Evolutionary conservation across 2,329 filamentous ascomycete genomes (phyloP).

Genomic region (Hypoxylon sp.): DNA sequence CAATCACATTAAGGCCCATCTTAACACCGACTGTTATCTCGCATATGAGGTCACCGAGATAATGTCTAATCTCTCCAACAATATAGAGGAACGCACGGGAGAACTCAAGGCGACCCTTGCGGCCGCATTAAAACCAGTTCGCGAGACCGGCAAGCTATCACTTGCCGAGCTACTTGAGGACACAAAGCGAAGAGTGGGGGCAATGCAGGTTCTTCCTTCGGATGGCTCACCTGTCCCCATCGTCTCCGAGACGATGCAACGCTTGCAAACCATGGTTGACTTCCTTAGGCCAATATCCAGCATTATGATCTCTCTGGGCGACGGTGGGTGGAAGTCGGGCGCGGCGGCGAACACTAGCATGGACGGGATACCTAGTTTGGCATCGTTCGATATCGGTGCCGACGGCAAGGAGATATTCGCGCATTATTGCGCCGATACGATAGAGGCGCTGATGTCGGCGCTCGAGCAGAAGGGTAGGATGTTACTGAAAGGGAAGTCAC

Average conservation of each 20-base stretch:
- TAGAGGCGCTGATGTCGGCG: constrained; percentile 82
- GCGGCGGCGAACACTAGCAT: constrained; percentile 67
- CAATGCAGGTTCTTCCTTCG: constrained; percentile 76
- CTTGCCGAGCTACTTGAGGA: constrained; percentile 88
- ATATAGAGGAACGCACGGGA: constrained; percentile 84
- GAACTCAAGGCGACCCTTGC: constrained; percentile 87
- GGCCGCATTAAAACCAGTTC: constrained; percentile 88
- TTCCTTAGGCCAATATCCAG: constrained; percentile 89
- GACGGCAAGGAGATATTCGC: constrained; percentile 91
- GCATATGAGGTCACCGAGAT: constrained; percentile 97
- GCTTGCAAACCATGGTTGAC: constrained; percentile 87
- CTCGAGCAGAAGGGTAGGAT: constrained; percentile 81
- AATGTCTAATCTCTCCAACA: constrained; percentile 82
- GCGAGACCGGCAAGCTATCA: constrained; percentile 91
- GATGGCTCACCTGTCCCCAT: constrained; percentile 85
- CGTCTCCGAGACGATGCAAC: constrained; percentile 86
- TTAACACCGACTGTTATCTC: constrained; percentile 92
- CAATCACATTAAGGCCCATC: constrained; percentile 85
- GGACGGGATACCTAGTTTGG: constrained; percentile 77
- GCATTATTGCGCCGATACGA: constrained; percentile 90
- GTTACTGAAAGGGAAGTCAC: constrained; percentile 81
- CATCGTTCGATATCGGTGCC: constrained; percentile 88
- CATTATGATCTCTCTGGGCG: constrained; percentile 91
- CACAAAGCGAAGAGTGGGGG: constrained; percentile 77
- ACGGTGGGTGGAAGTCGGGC: constrained; percentile 85